A percentile compares a stretch with the other conserved stretches of the same genome.
Evolutionary conservation across 2,329 filamentous ascomycete species (phyloP).

Genomic region (Amylocarpus encephaloides): DNA sequence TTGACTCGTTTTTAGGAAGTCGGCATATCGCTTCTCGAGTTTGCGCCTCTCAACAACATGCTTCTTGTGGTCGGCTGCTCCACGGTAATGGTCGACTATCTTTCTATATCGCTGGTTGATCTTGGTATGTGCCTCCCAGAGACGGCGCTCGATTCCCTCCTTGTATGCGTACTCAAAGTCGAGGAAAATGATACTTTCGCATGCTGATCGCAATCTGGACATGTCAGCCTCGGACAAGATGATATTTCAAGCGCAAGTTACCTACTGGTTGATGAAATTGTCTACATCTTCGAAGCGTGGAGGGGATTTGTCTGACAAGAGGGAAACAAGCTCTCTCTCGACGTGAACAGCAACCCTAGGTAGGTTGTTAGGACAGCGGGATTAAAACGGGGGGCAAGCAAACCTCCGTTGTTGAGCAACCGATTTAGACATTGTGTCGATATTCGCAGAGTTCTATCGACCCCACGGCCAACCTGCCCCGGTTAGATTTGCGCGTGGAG

Average conservation of each 20-base stretch:
- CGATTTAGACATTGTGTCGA: slow-evolving; percentile 24
- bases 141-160: slow-evolving; percentile 58
- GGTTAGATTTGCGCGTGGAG: slow-evolving; percentile 52
- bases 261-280: slow-evolving; percentile 28
- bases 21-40: slow-evolving; percentile 71
- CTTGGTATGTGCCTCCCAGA: slow-evolving; percentile 74
- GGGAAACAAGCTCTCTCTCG: slow-evolving; percentile 42
- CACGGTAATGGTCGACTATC: slow-evolving; percentile 51
- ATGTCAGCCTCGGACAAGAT: slow-evolving; percentile 13
- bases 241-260: not conserved
- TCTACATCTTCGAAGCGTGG: slow-evolving; percentile 44
- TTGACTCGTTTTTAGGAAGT: slow-evolving; percentile 82
- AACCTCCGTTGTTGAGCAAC: slow-evolving; percentile 48
- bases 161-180: slow-evolving; percentile 61
- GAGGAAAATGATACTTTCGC: slow-evolving; percentile 64
- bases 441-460: slow-evolving; percentile 23
- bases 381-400: slow-evolving; percentile 23
- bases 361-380: not conserved
- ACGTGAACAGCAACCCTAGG: slow-evolving; percentile 37
- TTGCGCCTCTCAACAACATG: slow-evolving; percentile 63
- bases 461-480: slow-evolving; percentile 46
- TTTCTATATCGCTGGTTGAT: slow-evolving; percentile 76
- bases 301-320: slow-evolving; percentile 39
- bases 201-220: slow-evolving; percentile 43
- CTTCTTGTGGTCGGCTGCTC: slow-evolving; percentile 37